Percentiles rank a stretch among this genome's conserved stretches.
Conservation (phyloP, 306 rosid genomes). For the Argentina anserina region DNA sequence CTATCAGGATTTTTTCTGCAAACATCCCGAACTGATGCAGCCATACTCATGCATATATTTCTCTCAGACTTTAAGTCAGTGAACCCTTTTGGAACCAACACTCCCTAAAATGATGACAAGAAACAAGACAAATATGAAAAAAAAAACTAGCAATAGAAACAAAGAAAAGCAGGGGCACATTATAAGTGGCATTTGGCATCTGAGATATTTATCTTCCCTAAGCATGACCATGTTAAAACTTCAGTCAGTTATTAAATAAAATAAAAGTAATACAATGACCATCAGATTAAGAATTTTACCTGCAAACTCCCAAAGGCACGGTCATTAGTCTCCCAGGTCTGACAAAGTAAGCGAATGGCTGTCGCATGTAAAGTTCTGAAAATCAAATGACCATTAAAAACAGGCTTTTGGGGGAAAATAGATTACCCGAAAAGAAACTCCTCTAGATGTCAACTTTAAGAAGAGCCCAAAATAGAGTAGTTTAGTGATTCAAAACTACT, state of each 20-base stretch:
- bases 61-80: slow-evolving; percentile 59
- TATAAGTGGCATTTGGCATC: slow-evolving; percentile 10
- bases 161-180: neutral
- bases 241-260: neutral
- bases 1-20: slow-evolving; percentile 85
- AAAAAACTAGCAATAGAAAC: slow-evolving; percentile 14
- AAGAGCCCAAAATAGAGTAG: neutral
- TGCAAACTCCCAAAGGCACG: slow-evolving; percentile 90
- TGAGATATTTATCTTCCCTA: neutral
- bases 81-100: slow-evolving; percentile 61
- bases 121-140: slow-evolving; percentile 22
- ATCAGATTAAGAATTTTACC: slow-evolving; percentile 39
- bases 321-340: slow-evolving; percentile 92
- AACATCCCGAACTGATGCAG: slow-evolving; percentile 89
- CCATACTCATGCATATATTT: slow-evolving; percentile 68
- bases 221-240: neutral
- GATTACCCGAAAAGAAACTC: neutral
- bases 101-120: slow-evolving; percentile 46
- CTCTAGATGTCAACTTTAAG: neutral
- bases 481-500: neutral
- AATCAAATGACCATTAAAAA: slow-evolving; percentile 11
- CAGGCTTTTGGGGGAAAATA: neutral
- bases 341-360: slow-evolving; percentile 84
- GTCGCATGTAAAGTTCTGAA: slow-evolving; percentile 76
- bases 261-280: slow-evolving; percentile 23